phyloP scores from a whole-genome alignment of 208 protist genomes.

The Naegleria gruberi region DNA sequence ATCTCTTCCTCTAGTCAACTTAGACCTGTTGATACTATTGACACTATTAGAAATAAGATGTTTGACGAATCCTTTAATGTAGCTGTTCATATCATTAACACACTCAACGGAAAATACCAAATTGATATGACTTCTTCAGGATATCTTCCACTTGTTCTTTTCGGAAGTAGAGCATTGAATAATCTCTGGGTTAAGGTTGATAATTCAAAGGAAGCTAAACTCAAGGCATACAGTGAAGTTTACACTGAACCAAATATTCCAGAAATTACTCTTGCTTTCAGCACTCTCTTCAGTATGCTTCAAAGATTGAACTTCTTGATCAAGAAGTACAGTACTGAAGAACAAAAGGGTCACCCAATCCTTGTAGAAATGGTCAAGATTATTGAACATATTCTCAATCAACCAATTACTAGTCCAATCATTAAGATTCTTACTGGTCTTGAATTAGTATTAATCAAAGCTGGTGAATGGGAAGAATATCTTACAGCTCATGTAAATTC shows the following conservation, averaged over 20 bases:
- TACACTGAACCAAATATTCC: conserved; percentile 24
- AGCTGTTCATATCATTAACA: not conserved
- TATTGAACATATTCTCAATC: not conserved
- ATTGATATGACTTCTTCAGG: not conserved
- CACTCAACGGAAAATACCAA: not conserved
- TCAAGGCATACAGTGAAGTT: not conserved
- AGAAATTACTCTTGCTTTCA: conserved; percentile 10
- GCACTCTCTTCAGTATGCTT: not conserved
- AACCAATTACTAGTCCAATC: not conserved
- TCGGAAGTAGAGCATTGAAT: not conserved
- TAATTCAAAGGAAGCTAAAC: not conserved
- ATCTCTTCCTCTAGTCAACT: not conserved
- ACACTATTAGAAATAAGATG: not conserved
- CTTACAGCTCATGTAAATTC: conserved; percentile 68
- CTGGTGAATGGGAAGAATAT: conserved; percentile 91
- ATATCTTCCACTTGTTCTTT: not conserved
- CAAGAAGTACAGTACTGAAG: not conserved
- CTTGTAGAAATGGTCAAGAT: conserved; percentile 16
- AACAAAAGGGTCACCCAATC: not conserved
- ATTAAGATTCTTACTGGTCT: conserved; percentile 52
- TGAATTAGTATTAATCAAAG: conserved; percentile 83
- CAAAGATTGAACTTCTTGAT: not conserved
- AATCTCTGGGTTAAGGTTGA: not conserved
- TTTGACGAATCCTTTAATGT: not conserved
- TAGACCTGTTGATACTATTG: not conserved